Conservation (phyloP, 768 basidiomycete genomes). For the Rhizopogon roseolus region DNA sequence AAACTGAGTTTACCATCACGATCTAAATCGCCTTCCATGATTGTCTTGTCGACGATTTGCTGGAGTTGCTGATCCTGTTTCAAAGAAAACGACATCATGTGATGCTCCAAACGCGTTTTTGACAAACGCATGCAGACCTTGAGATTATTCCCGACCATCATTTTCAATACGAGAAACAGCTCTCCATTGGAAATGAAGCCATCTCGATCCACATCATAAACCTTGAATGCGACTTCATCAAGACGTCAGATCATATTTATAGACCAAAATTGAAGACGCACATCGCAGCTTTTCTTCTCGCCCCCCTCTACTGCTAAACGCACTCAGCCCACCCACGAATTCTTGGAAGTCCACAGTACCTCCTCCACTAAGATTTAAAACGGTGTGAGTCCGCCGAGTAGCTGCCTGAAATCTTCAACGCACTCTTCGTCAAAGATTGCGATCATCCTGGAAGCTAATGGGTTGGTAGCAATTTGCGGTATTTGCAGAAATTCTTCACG, state of each 20-base stretch:
- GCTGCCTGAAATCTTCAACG: constrained; percentile 30
- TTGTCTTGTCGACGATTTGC: constrained; percentile 99
- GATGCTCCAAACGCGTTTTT: no score
- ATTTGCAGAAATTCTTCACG: constrained; percentile 98
- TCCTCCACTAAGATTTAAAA: constrained; percentile 63
- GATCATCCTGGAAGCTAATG: constrained; percentile 94
- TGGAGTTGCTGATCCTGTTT: constrained; percentile 93
- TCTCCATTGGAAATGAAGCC: constrained; percentile 98
- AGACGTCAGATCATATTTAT: constrained; percentile 1
- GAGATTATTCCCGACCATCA: constrained; percentile 99
- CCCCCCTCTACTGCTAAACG: constrained; percentile 95
- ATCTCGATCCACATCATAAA: constrained; percentile 98
- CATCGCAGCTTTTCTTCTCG: constrained; percentile 96
- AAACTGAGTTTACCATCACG: constrained; percentile 97
- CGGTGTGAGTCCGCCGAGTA: not conserved
- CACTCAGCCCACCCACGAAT: constrained; percentile 96
- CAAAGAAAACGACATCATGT: not conserved
- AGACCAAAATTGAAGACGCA: constrained; percentile 36
- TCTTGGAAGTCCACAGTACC: constrained; percentile 99
- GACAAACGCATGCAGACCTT: constrained; percentile 50
- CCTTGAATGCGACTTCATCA: constrained; percentile 91
- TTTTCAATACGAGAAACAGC: constrained; percentile 96
- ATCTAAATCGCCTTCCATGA: constrained; percentile 99
- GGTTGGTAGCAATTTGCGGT: constrained; percentile 98
- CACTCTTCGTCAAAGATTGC: constrained; percentile 99